Base-by-base conservation (phyloP, 139 green algal genomes). In the Chlorella sorokiniana region DNA sequence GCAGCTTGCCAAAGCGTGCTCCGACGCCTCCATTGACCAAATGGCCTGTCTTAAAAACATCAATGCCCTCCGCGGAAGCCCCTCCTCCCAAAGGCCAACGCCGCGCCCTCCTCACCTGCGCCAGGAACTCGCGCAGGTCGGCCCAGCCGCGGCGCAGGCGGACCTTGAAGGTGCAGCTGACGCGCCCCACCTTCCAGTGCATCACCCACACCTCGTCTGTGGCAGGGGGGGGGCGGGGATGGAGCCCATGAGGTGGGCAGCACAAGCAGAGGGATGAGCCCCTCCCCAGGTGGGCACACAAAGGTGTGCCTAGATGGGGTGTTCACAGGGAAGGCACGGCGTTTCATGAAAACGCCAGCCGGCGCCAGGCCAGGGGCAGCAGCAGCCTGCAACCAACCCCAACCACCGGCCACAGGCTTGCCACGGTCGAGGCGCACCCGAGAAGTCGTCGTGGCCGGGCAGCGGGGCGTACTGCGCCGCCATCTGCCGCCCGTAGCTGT, bases 111-210 rank as follows among this genome's bases (percentile, higher is more conserved):
- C 65, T 44, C 78, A 83, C 78, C 78, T 33, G 7, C 33, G 68
- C 69, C 68, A 88, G 65, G 38, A 77, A 86, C 27, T 62, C 41
- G n/a, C 80, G 56, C 35, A 88, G 74, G 29, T 52, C 31, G 31
- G 61, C 72, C 84, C 84, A 88, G 41, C 84, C 84, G 16, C 33
- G 51, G 35, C 84, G 84, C 31, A 88, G 67, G 59, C 80, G 73
- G 31, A 88, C 84, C 27, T 81, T 78, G 67, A 86, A 88, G 44
- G 72, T 86, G 71, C 80, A 86, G 41, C 51, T n/a, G 16, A 84
- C 35, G 33, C 65, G 62, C n/a, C 73, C 74, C 29, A 86, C 38
- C 31, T 77, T 61, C 84, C 84, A 88, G 54, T 83, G 71, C 56
- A 88, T 88, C 10, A 84, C 40, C 68, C 71, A 86, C 33, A 52